A percentile compares a stretch with the other conserved stretches of the same genome.
Conservation (phyloP, 73 alveolate species). For the Paraurostyla sp. region DNA sequence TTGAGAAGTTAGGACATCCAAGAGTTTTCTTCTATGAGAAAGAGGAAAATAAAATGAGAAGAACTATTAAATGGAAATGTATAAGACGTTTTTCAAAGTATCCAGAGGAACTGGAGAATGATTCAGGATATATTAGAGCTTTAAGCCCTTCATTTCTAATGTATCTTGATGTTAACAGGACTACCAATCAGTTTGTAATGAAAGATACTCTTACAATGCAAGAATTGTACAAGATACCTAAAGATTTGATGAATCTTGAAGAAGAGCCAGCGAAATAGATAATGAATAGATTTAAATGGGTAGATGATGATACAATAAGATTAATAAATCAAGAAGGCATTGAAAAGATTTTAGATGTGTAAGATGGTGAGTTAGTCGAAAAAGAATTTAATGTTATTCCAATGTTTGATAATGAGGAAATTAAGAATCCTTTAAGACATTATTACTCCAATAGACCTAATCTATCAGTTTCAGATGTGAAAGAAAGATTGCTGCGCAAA, state of each 20-base stretch:
- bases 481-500: constrained; percentile 32
- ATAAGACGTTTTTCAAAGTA: constrained; percentile 35
- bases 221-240: neutral
- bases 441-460: neutral
- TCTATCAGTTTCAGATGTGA: neutral
- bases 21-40: constrained; percentile 39
- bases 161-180: constrained; percentile 21
- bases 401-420: constrained; percentile 14
- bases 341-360: constrained; percentile 29
- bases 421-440: constrained; percentile 11
- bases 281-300: constrained; percentile 54
- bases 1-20: constrained; percentile 46
- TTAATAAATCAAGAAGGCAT: constrained; percentile 45
- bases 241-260: constrained; percentile 32
- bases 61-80: constrained; percentile 38
- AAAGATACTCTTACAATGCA: neutral
- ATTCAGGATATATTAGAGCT: constrained; percentile 6
- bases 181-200: neutral
- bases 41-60: constrained; percentile 30
- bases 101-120: constrained; percentile 46
- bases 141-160: constrained; percentile 22
- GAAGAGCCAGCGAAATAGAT: constrained; percentile 17
- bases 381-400: constrained; percentile 49
- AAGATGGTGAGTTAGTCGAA: neutral
- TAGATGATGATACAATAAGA: constrained; percentile 18